A percentile compares a stretch with the other conserved stretches of the same genome.
Conservation (phyloP, 805 yeast species). For the Teunomyces stri region DNA sequence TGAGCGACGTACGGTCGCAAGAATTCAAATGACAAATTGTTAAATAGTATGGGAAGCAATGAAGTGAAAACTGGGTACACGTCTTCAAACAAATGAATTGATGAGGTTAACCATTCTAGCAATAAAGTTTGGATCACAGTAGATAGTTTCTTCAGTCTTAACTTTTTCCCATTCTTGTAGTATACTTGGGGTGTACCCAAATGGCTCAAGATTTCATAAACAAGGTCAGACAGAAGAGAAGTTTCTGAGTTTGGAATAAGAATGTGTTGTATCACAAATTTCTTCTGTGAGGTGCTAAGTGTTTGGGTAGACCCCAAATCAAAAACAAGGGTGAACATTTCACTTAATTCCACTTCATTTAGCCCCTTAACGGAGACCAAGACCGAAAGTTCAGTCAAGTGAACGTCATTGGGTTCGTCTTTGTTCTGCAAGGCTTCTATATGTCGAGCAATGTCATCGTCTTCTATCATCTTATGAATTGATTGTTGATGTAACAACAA, state of each 20-base stretch:
- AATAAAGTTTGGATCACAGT: constrained; percentile 6
- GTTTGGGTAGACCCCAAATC: constrained; percentile 1
- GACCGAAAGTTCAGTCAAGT: neutral
- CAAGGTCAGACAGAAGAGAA: neutral
- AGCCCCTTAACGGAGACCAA: constrained; percentile 1
- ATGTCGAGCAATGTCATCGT: neutral
- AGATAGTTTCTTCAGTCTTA: constrained; percentile 5
- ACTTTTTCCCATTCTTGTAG: constrained; percentile 5
- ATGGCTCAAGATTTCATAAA: constrained; percentile 11
- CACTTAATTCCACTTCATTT: neutral
- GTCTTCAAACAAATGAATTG: constrained; percentile 6
- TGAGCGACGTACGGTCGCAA: constrained; percentile 12
- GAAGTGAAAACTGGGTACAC: constrained; percentile 2
- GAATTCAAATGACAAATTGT: constrained; percentile 12
- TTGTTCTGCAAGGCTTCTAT: neutral
- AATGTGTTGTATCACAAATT: constrained; percentile 1
- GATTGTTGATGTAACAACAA: neutral
- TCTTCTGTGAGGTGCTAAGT: constrained; percentile 1
- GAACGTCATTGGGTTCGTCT: neutral
- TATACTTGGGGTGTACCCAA: constrained; percentile 10
- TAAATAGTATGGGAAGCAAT: constrained; percentile 11
- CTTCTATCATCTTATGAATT: neutral
- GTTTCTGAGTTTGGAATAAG: constrained; percentile 3
- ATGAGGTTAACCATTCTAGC: constrained; percentile 12
- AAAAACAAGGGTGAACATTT: constrained; percentile 2